These are phyloP conservation scores for Aspergillus cristatus DNA, from an alignment of 495 filamentous ascomycete species.

Conservation along the genomic window DNA sequence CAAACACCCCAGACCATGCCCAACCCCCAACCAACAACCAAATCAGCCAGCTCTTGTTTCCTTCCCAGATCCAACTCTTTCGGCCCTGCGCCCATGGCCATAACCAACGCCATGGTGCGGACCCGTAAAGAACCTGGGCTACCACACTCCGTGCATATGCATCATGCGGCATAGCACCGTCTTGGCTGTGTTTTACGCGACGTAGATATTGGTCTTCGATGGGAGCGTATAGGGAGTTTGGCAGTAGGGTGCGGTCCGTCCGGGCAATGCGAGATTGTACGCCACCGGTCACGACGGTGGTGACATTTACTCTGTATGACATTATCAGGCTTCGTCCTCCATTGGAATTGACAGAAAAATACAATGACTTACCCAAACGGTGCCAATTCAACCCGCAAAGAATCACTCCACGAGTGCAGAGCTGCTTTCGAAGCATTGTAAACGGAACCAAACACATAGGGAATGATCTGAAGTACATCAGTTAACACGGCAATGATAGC, in stretches of 20 bases:
- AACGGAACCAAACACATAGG: conserved; percentile 45
- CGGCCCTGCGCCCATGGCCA: conserved; percentile 35
- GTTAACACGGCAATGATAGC: not conserved
- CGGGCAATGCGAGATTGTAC: conserved; percentile 51
- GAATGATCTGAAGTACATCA: conserved; percentile 33
- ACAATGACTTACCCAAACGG: conserved; percentile 30
- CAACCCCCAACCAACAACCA: conserved; percentile 35
- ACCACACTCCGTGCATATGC: conserved; percentile 52
- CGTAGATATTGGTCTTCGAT: conserved; percentile 42
- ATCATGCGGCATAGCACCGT: conserved; percentile 41
- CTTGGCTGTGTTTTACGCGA: conserved; percentile 48
- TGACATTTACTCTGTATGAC: conserved; percentile 36
- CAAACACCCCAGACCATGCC: conserved; percentile 34
- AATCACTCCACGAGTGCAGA: conserved; percentile 50
- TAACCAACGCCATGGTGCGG: conserved; percentile 37
- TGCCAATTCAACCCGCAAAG: conserved; percentile 46
- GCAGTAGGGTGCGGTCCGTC: conserved; percentile 35
- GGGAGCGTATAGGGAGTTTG: conserved; percentile 42
- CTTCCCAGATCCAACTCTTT: conserved; percentile 46
- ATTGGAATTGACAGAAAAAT: not conserved
- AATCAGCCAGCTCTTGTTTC: conserved; percentile 41
- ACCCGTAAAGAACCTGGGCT: conserved; percentile 39
- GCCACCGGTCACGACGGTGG: conserved; percentile 52
- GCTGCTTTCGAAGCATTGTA: conserved; percentile 61
- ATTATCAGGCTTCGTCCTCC: not conserved